phyloP scores from a whole-genome alignment of 306 rosid species.

The Castanospermum australe region DNA sequence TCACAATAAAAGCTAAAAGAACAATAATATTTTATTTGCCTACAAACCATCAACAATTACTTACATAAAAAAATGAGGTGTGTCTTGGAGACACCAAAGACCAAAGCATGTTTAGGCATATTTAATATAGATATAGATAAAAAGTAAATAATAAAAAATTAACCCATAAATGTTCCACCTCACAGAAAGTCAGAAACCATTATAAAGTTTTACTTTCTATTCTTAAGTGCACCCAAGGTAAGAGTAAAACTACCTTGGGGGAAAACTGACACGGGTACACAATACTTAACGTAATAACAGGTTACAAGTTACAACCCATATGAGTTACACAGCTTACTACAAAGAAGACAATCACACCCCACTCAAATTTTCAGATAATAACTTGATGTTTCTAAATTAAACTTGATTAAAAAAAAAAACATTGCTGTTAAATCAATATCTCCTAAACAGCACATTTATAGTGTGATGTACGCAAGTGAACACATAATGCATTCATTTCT shows the following conservation, averaged over 20 bases:
- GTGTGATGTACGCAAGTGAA: not conserved
- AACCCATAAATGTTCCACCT: no score
- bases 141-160: not conserved
- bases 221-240: not conserved
- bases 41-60: not conserved
- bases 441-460: not conserved
- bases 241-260: not conserved
- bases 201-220: not conserved
- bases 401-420: not conserved
- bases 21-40: not conserved
- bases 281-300: no score
- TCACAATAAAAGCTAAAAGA: conserved; percentile 6
- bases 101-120: no score
- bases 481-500: not conserved
- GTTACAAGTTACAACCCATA: no score
- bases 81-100: no score
- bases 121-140: no score
- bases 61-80: no score
- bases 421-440: not conserved
- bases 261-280: not conserved
- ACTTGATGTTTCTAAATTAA: not conserved
- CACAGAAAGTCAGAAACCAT: not conserved
- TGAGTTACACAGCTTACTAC: not conserved
- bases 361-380: not conserved
- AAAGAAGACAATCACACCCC: not conserved